A percentile compares a stretch with the other conserved stretches of the same genome.
These are phyloP conservation scores for Wallacemonas sp. DNA, from an alignment of 208 protist species.

Conservation along the genomic window DNA sequence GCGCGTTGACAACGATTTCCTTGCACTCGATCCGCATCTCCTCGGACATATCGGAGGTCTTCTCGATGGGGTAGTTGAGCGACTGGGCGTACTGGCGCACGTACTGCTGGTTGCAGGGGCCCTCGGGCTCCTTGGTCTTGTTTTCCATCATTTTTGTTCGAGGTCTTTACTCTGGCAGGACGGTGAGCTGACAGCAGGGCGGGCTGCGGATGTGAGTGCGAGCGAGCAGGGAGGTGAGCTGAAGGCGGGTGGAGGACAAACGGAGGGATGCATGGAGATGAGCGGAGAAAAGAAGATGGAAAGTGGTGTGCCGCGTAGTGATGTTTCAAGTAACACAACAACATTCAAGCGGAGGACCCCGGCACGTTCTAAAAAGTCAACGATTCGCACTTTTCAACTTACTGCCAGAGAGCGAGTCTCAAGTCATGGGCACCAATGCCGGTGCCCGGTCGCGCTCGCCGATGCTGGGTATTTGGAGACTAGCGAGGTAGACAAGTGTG, in stretches of 20 bases:
- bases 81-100: constrained; percentile 72
- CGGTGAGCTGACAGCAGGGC: neutral
- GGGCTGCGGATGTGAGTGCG: neutral
- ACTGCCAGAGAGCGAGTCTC: too few species aligned
- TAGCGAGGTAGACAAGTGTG: too few species aligned
- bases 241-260: neutral
- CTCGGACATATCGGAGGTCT: constrained; percentile 95
- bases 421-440: too few species aligned
- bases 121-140: constrained; percentile 76
- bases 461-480: too few species aligned
- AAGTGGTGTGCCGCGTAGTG: neutral
- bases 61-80: constrained; percentile 87
- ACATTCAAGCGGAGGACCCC: too few species aligned
- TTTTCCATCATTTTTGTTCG: constrained; percentile 46
- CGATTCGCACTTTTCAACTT: too few species aligned
- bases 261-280: constrained; percentile 1
- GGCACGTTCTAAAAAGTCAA: too few species aligned
- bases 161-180: neutral
- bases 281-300: constrained; percentile 14
- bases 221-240: neutral
- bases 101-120: constrained; percentile 81
- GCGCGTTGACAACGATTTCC: constrained; percentile 94
- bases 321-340: neutral
- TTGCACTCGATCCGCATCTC: constrained; percentile 94
- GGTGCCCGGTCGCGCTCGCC: too few species aligned